These are phyloP conservation scores for Rhodomyrtus tomentosa DNA, from an alignment of 345 rosid species.

Conservation along the genomic window DNA sequence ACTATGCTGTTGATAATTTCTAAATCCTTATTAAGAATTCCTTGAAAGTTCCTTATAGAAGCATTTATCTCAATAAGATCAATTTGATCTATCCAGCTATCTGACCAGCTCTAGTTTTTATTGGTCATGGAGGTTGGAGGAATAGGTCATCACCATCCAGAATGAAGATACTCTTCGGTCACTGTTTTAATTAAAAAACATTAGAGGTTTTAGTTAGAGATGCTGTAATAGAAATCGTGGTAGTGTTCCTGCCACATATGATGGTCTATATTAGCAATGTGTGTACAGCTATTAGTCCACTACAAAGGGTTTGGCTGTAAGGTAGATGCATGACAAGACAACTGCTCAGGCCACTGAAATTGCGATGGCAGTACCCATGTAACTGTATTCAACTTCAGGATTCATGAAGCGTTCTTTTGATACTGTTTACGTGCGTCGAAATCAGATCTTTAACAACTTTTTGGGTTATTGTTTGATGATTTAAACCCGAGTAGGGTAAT, in stretches of 20 bases:
- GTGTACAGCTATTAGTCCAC: neutral
- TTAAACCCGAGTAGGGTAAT: constrained; percentile 39
- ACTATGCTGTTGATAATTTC: neutral
- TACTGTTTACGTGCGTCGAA: neutral
- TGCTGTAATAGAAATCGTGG: neutral
- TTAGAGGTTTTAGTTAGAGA: neutral
- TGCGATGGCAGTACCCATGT: neutral
- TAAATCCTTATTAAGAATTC: neutral
- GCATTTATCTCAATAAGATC: neutral
- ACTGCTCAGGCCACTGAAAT: neutral
- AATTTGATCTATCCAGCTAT: neutral
- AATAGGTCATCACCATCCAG: neutral
- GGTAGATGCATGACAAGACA: neutral
- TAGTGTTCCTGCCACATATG: neutral
- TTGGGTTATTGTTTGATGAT: neutral
- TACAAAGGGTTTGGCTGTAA: neutral
- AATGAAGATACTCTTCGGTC: neutral
- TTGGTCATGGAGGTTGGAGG: neutral
- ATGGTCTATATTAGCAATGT: neutral
- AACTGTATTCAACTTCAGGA: neutral
- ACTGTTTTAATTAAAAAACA: neutral
- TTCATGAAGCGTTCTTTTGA: neutral
- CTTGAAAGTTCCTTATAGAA: neutral
- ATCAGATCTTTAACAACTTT: neutral
- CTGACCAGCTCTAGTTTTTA: neutral